Evolutionary conservation across 345 rosid species (phyloP), one percentile per base, ranked within the genome.

Genomic region (Pugionium dolabratum): DNA sequence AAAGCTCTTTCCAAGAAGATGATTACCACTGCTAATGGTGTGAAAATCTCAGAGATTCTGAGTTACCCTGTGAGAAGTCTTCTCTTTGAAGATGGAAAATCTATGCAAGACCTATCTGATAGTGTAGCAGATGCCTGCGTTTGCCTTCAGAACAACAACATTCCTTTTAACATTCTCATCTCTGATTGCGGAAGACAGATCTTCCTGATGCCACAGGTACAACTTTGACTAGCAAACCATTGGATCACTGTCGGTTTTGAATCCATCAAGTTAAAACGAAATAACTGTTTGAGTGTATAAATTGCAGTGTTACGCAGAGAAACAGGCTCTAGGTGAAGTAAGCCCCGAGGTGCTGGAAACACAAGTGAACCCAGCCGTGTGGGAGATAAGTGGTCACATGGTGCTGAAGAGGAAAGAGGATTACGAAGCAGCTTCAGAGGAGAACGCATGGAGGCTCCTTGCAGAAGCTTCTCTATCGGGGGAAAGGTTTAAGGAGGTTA

Each of bases 321-420:
- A 87, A 60, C 99, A 88, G 84, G 99, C 99, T 62, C 86, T 88
- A 18, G 99, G 97, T 59, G 97, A 94, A 77, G 99, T 94, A 67
- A 88, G 88, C 74, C 36, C 82, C 0, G 93, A 88, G 80, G 83
- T 94, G 46, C 74, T 90, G 67, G 97, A 91, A 59, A 94, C 99
- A 2, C 99, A 91, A 59, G 99, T 94, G 79, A 94, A 94, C 76
- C 99, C 99, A 52, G 99, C 99, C 0, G 99, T 94, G 54, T 94
- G 97, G 99, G 99, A 94, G 69, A 94, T 94, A 25, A 91, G 97
- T 52, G 99, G 99, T 10, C 99, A 94, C 59, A 91, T 94, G 79
- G 99, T 94, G 69, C 74, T 94, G 39, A 91, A 94, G 83, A 88
- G 95, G 85, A 94, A 79, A 82, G 75, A 83, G 77, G 97, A 94